Conservation (phyloP, 1,284 basidiomycete genomes). For the Trametes sp. region DNA sequence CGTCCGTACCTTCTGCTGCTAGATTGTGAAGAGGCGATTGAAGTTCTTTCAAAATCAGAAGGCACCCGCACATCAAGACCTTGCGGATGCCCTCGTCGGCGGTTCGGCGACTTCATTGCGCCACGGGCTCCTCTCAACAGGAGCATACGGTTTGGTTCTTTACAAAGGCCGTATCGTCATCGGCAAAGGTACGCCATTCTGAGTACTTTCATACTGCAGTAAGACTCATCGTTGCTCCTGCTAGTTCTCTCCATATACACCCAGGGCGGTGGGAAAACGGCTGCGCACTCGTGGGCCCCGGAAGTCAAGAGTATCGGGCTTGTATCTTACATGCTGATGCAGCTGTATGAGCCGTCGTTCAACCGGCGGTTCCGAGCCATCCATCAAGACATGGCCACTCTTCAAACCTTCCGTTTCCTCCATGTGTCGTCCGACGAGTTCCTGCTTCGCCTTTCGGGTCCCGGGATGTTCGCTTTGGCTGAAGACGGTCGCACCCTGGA, state of each 20-base stretch:
- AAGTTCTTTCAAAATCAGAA: not conserved
- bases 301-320: not conserved
- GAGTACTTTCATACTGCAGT: too few relatives aligned
- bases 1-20: not conserved
- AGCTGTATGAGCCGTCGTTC: slow-evolving; percentile 6
- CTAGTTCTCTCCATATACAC: slow-evolving; percentile 5
- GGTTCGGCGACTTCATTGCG: not conserved
- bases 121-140: not conserved
- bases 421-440: not conserved
- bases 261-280: not conserved
- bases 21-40: not conserved
- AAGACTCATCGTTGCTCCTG: not conserved
- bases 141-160: not conserved
- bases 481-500: not conserved
- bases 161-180: not conserved
- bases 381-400: not conserved
- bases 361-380: slow-evolving; percentile 5
- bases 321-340: slow-evolving; percentile 8
- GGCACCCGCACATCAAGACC: not conserved
- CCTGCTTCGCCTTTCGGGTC: not conserved
- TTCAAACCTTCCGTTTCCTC: not conserved
- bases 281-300: not conserved
- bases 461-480: not conserved
- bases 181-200: not conserved
- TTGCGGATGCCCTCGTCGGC: not conserved